Base-by-base conservation (phyloP, 371 early-diverging fungal genomes). In the Mortierella sp. region DNA sequence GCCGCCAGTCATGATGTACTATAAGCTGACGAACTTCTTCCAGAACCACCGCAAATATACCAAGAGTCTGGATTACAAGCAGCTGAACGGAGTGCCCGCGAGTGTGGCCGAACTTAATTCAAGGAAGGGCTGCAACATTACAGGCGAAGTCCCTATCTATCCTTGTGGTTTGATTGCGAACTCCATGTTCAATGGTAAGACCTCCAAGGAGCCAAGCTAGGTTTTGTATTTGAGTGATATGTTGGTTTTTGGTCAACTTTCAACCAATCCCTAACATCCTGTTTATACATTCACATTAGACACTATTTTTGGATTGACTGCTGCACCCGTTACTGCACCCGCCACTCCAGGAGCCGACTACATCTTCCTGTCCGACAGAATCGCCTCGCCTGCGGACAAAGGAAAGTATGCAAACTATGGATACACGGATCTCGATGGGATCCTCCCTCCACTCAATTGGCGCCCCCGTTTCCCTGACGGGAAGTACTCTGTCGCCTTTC, bases 1-100 rank as follows among this genome's bases (percentile, higher is more conserved):
- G 27, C 91, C 93, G 0, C 97, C 97, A 1, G 93, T 99, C 54
- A 97, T 94, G 84, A 83, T 99, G 84, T 99, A 98, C 88, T 98
- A 98, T 89, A 92, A 97, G 49, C 88, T 99, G 78, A 97, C 98
- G 51, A 96, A 98, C 88, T 99, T 99, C 88, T 99, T 97, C 90
- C 99, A 99, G 89, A 99, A 99, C 88, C 97, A 99, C 82, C 93
- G 99, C 51, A 93, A 94, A 78, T 99, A 99, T 83, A 96, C 98
- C 58, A 98, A 97, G 88, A 97, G 95, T 81, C 96, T 94, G 84
- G 95, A 96, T 83, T 87, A 93, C 74, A 89, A 91, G 41, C 99
- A 99, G 89, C 90, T 99, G 6, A 83, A 88, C 51, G 99, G 99
- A 41, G 87, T 90, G 27, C 80, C 81, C 24, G 51, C 74, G 88